A percentile compares a stretch with the other conserved stretches of the same genome.
Evolutionary conservation across 1,139 yeast genomes (phyloP).

Genomic region (Suhomyces taliae): DNA sequence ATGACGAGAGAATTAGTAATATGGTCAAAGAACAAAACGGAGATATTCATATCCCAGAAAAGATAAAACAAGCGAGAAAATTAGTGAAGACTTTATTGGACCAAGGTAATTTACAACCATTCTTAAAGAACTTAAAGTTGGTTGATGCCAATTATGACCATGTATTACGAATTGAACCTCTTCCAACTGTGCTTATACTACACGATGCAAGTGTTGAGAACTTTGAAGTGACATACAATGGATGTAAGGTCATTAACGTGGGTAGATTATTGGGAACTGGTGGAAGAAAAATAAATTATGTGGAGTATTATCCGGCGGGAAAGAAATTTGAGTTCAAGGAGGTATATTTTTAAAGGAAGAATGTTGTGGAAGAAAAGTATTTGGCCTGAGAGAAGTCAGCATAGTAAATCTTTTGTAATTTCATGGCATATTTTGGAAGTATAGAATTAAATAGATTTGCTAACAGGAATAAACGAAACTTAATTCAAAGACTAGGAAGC

Average conservation of each 20-base stretch:
- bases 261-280: slow-evolving; percentile 52
- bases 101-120: slow-evolving; percentile 88
- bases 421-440: too few species aligned
- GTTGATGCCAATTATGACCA: slow-evolving; percentile 71
- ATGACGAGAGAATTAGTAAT: slow-evolving; percentile 12
- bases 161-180: slow-evolving; percentile 68
- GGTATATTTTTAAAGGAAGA: slow-evolving; percentile 33
- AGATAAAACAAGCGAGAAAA: slow-evolving; percentile 65
- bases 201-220: slow-evolving; percentile 69
- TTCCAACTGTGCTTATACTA: slow-evolving; percentile 69
- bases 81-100: slow-evolving; percentile 77
- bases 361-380: too few species aligned
- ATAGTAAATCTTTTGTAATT: too few species aligned
- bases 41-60: slow-evolving; percentile 14
- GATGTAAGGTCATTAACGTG: slow-evolving; percentile 77
- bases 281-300: slow-evolving; percentile 56
- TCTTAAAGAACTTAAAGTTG: slow-evolving; percentile 59
- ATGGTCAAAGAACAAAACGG: slow-evolving; percentile 15
- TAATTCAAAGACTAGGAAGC: too few species aligned
- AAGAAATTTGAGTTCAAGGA: slow-evolving; percentile 53
- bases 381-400: too few species aligned
- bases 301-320: slow-evolving; percentile 65
- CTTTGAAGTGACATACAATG: slow-evolving; percentile 77
- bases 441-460: too few species aligned
- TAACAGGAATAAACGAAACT: too few species aligned